These are phyloP conservation scores for Pichia eremophila DNA, from an alignment of 805 yeast species.

Conservation along the genomic window DNA sequence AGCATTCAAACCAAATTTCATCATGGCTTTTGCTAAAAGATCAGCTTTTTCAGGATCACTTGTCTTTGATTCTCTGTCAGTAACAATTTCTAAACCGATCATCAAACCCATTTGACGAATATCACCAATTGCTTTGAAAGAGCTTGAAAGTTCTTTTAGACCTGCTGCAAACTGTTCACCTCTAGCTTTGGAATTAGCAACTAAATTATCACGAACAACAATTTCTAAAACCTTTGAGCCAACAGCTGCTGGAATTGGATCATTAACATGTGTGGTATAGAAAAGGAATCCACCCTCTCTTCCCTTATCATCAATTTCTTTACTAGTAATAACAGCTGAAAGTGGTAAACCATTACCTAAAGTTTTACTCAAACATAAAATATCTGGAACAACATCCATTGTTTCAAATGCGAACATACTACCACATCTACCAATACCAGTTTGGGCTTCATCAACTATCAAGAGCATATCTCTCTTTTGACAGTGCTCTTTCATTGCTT, in stretches of 20 bases:
- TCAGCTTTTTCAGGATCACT: slow-evolving; percentile 24
- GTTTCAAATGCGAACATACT: slow-evolving; percentile 32
- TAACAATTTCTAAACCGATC: slow-evolving; percentile 42
- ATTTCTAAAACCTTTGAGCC: slow-evolving; percentile 24
- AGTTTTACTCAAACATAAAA: slow-evolving; percentile 25
- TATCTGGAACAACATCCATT: slow-evolving; percentile 26
- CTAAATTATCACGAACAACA: slow-evolving; percentile 20
- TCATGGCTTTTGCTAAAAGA: slow-evolving; percentile 11
- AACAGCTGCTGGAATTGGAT: slow-evolving; percentile 24
- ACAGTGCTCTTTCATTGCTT: slow-evolving; percentile 20
- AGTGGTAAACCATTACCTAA: slow-evolving; percentile 27
- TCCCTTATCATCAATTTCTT: slow-evolving; percentile 18
- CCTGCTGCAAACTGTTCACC: slow-evolving; percentile 20
- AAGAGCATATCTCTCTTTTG: slow-evolving; percentile 35
- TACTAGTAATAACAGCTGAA: slow-evolving; percentile 23
- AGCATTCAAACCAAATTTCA: slow-evolving; percentile 18
- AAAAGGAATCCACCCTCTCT: slow-evolving; percentile 17
- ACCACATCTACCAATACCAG: slow-evolving; percentile 47
- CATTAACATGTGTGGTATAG: slow-evolving; percentile 24
- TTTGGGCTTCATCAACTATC: slow-evolving; percentile 48
- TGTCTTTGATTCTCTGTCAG: slow-evolving; percentile 35
- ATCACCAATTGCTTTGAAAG: slow-evolving; percentile 33
- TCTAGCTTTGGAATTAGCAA: slow-evolving; percentile 18
- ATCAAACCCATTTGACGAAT: slow-evolving; percentile 46
- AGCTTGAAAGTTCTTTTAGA: slow-evolving; percentile 19